Percentiles rank a stretch among this genome's conserved stretches.
phyloP scores from a whole-genome alignment of 2,329 filamentous ascomycete species.

The Talaromyces sp. region DNA sequence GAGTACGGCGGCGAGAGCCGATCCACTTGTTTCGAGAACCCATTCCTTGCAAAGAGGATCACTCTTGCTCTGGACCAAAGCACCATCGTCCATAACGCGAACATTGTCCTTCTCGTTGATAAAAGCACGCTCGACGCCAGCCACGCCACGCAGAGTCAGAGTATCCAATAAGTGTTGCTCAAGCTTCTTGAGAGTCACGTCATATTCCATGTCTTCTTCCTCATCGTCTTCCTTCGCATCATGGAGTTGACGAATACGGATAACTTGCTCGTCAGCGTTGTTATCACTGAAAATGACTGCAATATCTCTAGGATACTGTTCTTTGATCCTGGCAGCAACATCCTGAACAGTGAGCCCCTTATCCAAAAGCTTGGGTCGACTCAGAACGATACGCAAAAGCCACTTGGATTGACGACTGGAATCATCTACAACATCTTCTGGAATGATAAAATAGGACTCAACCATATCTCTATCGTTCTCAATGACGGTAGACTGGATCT shows the following conservation, averaged over 20 bases:
- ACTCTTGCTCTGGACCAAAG: slow-evolving; percentile 67
- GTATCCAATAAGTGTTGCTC: slow-evolving; percentile 89
- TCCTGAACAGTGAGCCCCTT: slow-evolving; percentile 84
- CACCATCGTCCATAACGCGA: slow-evolving; percentile 63
- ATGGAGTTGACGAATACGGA: slow-evolving; percentile 79
- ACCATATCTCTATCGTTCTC: slow-evolving; percentile 88
- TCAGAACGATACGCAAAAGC: slow-evolving; percentile 88
- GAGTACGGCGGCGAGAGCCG: slow-evolving; percentile 76
- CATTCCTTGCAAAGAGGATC: slow-evolving; percentile 78
- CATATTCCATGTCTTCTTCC: slow-evolving; percentile 70
- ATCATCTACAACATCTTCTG: slow-evolving; percentile 68
- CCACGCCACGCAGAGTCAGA: slow-evolving; percentile 83
- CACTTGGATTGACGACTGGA: slow-evolving; percentile 74
- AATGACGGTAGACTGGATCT: slow-evolving; percentile 79
- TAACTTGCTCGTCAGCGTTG: slow-evolving; percentile 91
- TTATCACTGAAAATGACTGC: slow-evolving; percentile 96
- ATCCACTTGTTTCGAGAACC: slow-evolving; percentile 93
- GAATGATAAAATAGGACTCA: slow-evolving; percentile 92
- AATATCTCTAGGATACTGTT: slow-evolving; percentile 77
- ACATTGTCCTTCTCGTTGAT: slow-evolving; percentile 74
- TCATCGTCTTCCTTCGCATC: slow-evolving; percentile 68
- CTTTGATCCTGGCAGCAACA: slow-evolving; percentile 82
- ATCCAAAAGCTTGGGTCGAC: slow-evolving; percentile 90
- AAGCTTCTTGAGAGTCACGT: slow-evolving; percentile 86
- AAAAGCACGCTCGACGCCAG: slow-evolving; percentile 85